Percentiles rank a stretch among this genome's conserved stretches.
Conservation (phyloP, 225 moss, liverwort and hornwort genomes). For the Physcomitrellopsis africana region DNA sequence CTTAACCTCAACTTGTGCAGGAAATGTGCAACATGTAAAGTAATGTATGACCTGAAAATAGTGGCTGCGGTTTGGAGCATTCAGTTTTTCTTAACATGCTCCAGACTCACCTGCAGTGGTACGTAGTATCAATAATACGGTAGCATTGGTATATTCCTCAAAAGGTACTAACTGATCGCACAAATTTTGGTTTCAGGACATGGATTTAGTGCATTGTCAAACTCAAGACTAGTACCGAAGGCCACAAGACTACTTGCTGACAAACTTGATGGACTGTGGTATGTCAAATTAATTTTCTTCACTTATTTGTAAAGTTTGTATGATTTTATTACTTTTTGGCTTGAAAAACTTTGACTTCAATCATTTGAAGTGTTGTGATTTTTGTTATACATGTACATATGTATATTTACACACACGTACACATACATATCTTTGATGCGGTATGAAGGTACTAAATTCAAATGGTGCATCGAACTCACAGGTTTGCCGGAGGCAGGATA, state of each 20-base stretch:
- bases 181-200: conserved; percentile 61
- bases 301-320: conserved; percentile 1
- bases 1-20: background rate
- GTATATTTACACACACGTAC: background rate
- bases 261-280: conserved; percentile 89
- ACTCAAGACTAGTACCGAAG: conserved; percentile 78
- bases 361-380: no score
- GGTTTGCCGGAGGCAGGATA: conserved; percentile 85
- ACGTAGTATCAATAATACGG: no score
- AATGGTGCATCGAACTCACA: conserved; percentile 44
- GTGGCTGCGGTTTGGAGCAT: background rate
- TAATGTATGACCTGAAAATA: conserved; percentile 6
- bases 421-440: background rate
- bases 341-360: no score
- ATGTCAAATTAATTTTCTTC: conserved; percentile 29
- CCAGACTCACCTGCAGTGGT: background rate
- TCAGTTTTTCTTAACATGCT: background rate
- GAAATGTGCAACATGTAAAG: conserved; percentile 5
- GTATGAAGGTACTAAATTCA: background rate
- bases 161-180: conserved; percentile 13
- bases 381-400: background rate
- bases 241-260: conserved; percentile 69
- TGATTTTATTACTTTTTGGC: background rate
- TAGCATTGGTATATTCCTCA: background rate
- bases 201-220: conserved; percentile 88